Evolutionary conservation across 768 basidiomycete genomes (phyloP), one percentile per base, ranked within the genome.

Genomic region (Nidularia pulvinata): DNA sequence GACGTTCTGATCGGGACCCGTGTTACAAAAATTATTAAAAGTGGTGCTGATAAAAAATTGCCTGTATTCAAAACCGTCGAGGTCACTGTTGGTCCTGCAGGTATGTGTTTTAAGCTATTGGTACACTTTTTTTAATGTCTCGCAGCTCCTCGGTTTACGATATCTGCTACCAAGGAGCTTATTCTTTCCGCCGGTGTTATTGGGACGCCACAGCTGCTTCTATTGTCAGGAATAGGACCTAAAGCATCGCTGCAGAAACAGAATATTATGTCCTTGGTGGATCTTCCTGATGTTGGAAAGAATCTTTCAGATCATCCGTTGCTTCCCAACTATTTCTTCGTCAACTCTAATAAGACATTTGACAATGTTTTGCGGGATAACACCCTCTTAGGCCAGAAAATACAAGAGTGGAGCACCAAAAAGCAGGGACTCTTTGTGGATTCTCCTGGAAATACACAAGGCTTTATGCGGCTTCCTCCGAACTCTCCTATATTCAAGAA

Each of bases 91-190:
- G 55, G 55, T 7, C 33, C 46, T n/a, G 48, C n/a, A 37, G 51
- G 54, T 51, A 35, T 33, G n/a, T 49, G 6, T 11, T 51, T 16
- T 36, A 43, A 6, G 51, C 50, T 22, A 55, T 55, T 16, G 13
- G 16, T 36, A 35, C 7, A 9, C 32, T 32, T 6, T 43, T 7
- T 7, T 22, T 10, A 22, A 34, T 25, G 22, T 46, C 36, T 50
- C 22, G 16, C 7, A 55, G 53, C 19, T 16, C 54, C 53, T 9
- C 25, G 37, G 3, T 45, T 42, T 1, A 33, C 30, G 10, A 46
- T 67, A 22, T 64, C 53, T 5, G 84, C 83, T 0, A 63, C 61
- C 52, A 82, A 79, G 55, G 84, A 86, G 58, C 70, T 86, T 42
- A 73, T 86, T 5, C 59, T 86, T 7, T 66, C 65, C 1, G 71